A percentile compares a stretch with the other conserved stretches of the same genome.
These are phyloP conservation scores for Amanita exitialis DNA, from an alignment of 768 basidiomycete species.

Conservation along the genomic window DNA sequence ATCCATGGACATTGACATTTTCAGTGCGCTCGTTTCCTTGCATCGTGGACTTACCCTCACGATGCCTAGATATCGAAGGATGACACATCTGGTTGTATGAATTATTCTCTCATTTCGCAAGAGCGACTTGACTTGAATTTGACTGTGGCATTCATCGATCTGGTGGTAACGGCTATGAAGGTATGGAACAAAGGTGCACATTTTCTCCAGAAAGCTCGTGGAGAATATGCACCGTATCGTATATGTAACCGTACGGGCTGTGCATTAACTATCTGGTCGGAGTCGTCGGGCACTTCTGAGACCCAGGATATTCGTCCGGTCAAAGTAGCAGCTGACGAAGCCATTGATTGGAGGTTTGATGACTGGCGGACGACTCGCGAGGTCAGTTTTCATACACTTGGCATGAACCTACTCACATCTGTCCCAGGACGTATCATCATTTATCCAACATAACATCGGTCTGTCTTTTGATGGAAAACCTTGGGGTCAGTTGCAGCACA, in stretches of 20 bases:
- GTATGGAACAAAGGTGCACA: constrained; percentile 65
- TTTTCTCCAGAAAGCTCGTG: constrained; percentile 68
- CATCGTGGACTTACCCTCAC: background rate
- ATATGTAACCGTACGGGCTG: constrained; percentile 88
- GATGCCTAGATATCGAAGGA: constrained; percentile 42
- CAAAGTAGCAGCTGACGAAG: constrained; percentile 64
- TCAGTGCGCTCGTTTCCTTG: constrained; percentile 30
- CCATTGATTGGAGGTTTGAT: constrained; percentile 92
- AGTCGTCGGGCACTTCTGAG: constrained; percentile 45
- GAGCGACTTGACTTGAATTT: constrained; percentile 88
- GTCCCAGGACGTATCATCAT: constrained; percentile 47
- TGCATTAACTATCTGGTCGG: constrained; percentile 80
- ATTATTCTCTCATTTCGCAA: constrained; percentile 55
- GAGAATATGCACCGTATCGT: constrained; percentile 87
- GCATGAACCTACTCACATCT: constrained; percentile 4
- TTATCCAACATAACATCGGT: constrained; percentile 77
- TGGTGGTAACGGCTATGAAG: constrained; percentile 63
- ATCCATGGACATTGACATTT: constrained; percentile 88
- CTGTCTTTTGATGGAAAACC: constrained; percentile 75
- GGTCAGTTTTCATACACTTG: constrained; percentile 29
- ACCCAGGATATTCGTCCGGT: constrained; percentile 39
- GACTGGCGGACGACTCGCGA: constrained; percentile 94
- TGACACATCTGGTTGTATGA: constrained; percentile 37
- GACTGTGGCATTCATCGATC: constrained; percentile 83
- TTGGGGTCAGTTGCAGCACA: constrained; percentile 83